Percentiles rank a stretch among this genome's conserved stretches.
These are phyloP conservation scores for Ambrosia artemisiifolia DNA, from an alignment of 129 eudicot species.

Conservation along the genomic window DNA sequence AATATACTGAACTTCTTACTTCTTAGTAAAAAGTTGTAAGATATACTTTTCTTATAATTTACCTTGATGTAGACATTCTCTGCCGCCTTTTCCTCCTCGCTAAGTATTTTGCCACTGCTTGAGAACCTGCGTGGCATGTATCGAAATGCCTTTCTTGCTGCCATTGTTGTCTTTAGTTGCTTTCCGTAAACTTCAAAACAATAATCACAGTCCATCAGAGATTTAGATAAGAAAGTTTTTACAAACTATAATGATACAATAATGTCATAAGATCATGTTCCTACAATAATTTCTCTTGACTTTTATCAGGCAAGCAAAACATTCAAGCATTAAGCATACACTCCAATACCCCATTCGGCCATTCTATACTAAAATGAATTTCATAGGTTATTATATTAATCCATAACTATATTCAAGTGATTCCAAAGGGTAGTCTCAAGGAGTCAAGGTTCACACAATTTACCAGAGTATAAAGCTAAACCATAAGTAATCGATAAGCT, in stretches of 20 bases:
- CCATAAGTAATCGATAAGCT: too few relatives aligned
- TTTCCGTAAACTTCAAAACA: constrained; percentile 28
- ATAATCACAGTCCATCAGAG: constrained; percentile 6
- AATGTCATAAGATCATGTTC: background rate
- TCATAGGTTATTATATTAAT: background rate
- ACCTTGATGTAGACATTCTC: constrained; percentile 93
- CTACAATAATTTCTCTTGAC: background rate
- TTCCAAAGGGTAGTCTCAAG: background rate
- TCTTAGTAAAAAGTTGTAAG: background rate
- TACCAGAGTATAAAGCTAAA: too few relatives aligned
- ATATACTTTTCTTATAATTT: background rate
- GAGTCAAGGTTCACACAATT: background rate
- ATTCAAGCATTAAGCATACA: background rate
- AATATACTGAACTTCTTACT: background rate
- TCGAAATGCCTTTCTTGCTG: constrained; percentile 60
- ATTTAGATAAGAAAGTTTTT: background rate
- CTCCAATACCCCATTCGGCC: background rate
- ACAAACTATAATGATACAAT: background rate
- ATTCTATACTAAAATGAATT: background rate
- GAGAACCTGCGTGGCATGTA: constrained; percentile 69
- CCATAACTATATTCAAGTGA: background rate
- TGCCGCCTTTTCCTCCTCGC: constrained; percentile 98
- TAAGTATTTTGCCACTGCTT: constrained; percentile 64
- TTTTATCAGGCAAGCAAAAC: background rate
- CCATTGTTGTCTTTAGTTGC: constrained; percentile 41